Evolutionary conservation across 1,284 basidiomycete species (phyloP).

Genomic region (Marasmius tenuissimus): DNA sequence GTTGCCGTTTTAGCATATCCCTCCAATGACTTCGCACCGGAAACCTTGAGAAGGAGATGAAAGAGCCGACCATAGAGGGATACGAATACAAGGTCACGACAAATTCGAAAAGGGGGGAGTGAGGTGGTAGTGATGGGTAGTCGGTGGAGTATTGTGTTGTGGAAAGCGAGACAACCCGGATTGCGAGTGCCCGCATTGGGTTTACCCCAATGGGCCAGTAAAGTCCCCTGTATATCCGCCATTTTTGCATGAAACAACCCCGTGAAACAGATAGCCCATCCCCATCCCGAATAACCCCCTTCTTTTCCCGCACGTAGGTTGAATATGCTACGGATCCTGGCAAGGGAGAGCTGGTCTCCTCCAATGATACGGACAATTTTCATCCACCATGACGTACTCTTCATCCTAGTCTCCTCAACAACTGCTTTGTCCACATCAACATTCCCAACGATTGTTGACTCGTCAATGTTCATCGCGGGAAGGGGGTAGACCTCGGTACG

Average conservation of each 20-base stretch:
- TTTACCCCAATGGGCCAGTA: conserved; percentile 32
- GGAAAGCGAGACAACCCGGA: conserved; percentile 26
- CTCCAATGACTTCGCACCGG: conserved; percentile 18
- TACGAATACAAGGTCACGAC: conserved; percentile 34
- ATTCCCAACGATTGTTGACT: conserved; percentile 34
- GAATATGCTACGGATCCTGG: conserved; percentile 28
- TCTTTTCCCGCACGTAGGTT: conserved; percentile 36
- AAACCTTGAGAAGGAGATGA: conserved; percentile 32
- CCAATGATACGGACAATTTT: conserved; percentile 22
- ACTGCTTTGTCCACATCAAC: conserved; percentile 33
- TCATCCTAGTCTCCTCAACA: conserved; percentile 23
- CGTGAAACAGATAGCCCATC: conserved; percentile 27
- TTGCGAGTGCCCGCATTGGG: conserved; percentile 24
- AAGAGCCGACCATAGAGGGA: conserved; percentile 34
- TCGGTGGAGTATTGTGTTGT: conserved; percentile 8
- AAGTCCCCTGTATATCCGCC: conserved; percentile 27
- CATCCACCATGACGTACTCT: conserved; percentile 12
- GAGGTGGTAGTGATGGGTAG: conserved; percentile 29
- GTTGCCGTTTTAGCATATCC: conserved; percentile 17
- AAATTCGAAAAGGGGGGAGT: not conserved
- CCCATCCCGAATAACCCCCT: conserved; percentile 22
- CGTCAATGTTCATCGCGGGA: conserved; percentile 30
- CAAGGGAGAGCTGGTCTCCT: conserved; percentile 39
- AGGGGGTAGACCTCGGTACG: conserved; percentile 31
- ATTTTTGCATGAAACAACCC: conserved; percentile 42